Evolutionary conservation across 495 filamentous ascomycete species (phyloP), one percentile per base, ranked within the genome.

Genomic region (Xylaria intraflava): DNA sequence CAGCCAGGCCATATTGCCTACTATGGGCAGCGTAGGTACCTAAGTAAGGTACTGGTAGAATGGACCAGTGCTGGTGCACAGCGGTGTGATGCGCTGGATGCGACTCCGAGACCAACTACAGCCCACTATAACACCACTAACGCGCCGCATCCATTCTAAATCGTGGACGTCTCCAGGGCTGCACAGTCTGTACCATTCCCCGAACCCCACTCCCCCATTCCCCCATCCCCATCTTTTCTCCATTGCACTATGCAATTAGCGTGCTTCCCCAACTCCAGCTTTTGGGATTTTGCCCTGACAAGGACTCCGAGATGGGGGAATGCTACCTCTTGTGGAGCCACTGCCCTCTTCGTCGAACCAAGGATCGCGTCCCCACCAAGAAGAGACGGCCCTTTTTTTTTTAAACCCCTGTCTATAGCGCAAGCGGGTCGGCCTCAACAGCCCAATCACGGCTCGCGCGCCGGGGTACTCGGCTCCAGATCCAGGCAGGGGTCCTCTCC

Each of bases 361-460:
- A 61, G 58, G 53, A 60, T 55, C 56, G 33, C 35, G 51, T 48
- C 55, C 50, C 52, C 55, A 53, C 61, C 58, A 55, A 49, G 51
- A 46, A 59, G 24, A 56, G 64, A 66, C 61, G 64, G 64, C 56
- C 64, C 61, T 66, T 65, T 66, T 66, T 53, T 43, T 35, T 12
- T 6, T 8, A 5, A 29, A 50, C 64, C 64, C 46, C 40, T 61
- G 63, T 60, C 56, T 56, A 58, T 60, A 59, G 57, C 31, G 48
- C 53, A 50, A 42, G 47, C 40, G 57, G 47, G 60, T 61, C 55
- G 50, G 53, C 53, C 30, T 50, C 56, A 53, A 26, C 49, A 53
- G 47, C 29, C 63, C 63, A 66, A 64, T 64, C 63, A 65, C 36
- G 2, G n/a, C 11, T 11, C n/a, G 4, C 2, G 35, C 4, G n/a